Percentiles rank a stretch among this genome's conserved stretches.
Evolutionary conservation across 805 yeast species (phyloP).

Genomic region (Tetrapisispora nanseiensis): DNA sequence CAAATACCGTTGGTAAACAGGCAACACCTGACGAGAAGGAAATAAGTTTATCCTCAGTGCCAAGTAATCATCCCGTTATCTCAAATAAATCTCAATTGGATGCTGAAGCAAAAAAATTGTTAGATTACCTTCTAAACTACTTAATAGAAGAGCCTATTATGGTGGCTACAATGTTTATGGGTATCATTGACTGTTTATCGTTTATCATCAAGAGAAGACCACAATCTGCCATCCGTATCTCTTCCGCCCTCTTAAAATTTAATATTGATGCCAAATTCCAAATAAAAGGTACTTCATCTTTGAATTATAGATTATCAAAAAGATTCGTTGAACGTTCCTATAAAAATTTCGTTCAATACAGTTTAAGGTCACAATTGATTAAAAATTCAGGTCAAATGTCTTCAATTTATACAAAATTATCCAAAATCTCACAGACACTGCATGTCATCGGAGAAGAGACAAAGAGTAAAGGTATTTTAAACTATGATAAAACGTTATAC

Average conservation of each 20-base stretch:
- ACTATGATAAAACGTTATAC: slow-evolving; percentile 17
- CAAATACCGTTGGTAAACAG: not conserved
- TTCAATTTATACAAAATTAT: slow-evolving; percentile 19
- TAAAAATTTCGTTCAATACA: slow-evolving; percentile 35
- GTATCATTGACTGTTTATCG: slow-evolving; percentile 56
- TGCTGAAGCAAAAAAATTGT: slow-evolving; percentile 57
- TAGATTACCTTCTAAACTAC: slow-evolving; percentile 53
- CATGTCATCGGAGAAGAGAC: slow-evolving; percentile 30
- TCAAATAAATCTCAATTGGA: slow-evolving; percentile 41
- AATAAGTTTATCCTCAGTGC: slow-evolving; percentile 37
- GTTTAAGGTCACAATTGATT: slow-evolving; percentile 31
- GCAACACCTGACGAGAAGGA: slow-evolving; percentile 18
- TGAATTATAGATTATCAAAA: slow-evolving; percentile 42
- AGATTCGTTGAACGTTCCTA: slow-evolving; percentile 56
- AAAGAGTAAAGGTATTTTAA: slow-evolving; percentile 27
- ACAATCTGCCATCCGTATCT: slow-evolving; percentile 44
- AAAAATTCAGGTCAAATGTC: slow-evolving; percentile 17
- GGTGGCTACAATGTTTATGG: slow-evolving; percentile 52
- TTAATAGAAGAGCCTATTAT: slow-evolving; percentile 47
- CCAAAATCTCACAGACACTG: slow-evolving; percentile 28
- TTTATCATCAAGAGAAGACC: slow-evolving; percentile 60
- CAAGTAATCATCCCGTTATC: slow-evolving; percentile 59
- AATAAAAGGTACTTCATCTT: slow-evolving; percentile 30
- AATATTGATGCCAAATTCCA: slow-evolving; percentile 49
- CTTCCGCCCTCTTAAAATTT: slow-evolving; percentile 49